A percentile compares a stretch with the other conserved stretches of the same genome.
These are phyloP conservation scores for Castanea mollissima DNA, from an alignment of 306 rosid genomes.

Conservation along the genomic window DNA sequence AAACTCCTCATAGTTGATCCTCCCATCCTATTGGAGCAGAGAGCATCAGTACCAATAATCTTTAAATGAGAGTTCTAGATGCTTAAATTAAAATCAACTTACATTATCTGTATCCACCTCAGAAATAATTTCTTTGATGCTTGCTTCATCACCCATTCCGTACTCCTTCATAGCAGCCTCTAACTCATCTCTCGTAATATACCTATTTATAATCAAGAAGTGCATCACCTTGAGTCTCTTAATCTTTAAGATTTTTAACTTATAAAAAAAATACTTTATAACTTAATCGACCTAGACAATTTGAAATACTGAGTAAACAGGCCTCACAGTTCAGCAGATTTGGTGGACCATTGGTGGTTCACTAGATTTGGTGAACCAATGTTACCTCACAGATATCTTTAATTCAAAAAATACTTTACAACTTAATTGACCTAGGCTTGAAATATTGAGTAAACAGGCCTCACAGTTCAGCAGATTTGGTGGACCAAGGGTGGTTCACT, in stretches of 20 bases:
- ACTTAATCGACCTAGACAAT: no score
- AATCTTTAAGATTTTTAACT: slow-evolving; percentile 4
- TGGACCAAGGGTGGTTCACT: background rate
- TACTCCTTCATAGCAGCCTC: slow-evolving; percentile 90
- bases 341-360: background rate
- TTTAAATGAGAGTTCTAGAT: slow-evolving; percentile 1
- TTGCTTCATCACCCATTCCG: slow-evolving; percentile 75
- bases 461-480: background rate
- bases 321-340: background rate
- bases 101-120: slow-evolving; percentile 95
- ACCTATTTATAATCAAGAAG: slow-evolving; percentile 41
- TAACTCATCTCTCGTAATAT: slow-evolving; percentile 80
- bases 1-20: slow-evolving; percentile 83
- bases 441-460: background rate
- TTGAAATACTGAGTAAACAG: background rate
- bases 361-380: background rate
- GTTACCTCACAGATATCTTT: background rate
- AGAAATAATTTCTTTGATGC: slow-evolving; percentile 83
- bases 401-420: background rate
- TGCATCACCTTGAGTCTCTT: background rate
- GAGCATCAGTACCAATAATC: slow-evolving; percentile 15
- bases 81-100: slow-evolving; percentile 36
- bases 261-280: background rate
- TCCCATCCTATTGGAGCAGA: slow-evolving; percentile 67
- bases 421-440: no score